Conservation (phyloP, 331 rosid species). For the Erythrophleum ivorense region DNA sequence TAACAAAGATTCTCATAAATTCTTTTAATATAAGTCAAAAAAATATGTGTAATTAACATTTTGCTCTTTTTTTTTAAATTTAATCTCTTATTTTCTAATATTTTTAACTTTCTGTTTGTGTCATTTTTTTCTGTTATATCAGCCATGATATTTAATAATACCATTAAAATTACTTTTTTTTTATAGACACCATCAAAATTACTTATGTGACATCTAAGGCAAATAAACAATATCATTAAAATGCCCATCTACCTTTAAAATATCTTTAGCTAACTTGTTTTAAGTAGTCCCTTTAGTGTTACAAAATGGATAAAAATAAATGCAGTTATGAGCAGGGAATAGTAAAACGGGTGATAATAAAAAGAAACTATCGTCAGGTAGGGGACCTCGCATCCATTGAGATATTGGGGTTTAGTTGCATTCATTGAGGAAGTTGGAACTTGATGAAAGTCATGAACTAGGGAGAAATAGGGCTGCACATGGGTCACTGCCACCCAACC, state of each 20-base stretch:
- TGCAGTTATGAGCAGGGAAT: not conserved
- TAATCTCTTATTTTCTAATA: too few species aligned
- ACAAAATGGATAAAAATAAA: not conserved
- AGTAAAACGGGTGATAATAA: not conserved
- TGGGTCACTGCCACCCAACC: too few species aligned
- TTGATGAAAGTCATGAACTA: not conserved
- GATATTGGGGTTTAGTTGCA: not conserved
- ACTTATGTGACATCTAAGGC: not conserved
- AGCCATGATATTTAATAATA: not conserved
- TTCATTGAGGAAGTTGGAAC: not conserved
- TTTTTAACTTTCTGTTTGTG: too few species aligned
- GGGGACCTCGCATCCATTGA: constrained; percentile 36
- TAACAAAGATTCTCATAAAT: too few species aligned
- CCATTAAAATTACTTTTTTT: not conserved
- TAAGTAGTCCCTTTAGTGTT: not conserved
- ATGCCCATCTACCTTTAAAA: too few species aligned
- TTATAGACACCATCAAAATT: too few species aligned
- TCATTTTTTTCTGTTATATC: not conserved
- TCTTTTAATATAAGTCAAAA: too few species aligned
- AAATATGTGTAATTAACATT: too few species aligned
- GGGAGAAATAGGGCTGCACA: too few species aligned
- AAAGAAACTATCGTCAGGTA: not conserved
- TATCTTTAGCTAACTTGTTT: not conserved
- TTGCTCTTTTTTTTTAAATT: too few species aligned
- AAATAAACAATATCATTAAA: not conserved